Base-by-base conservation (phyloP, 108 stramenopile species). In the Skeletonema tropicum region DNA sequence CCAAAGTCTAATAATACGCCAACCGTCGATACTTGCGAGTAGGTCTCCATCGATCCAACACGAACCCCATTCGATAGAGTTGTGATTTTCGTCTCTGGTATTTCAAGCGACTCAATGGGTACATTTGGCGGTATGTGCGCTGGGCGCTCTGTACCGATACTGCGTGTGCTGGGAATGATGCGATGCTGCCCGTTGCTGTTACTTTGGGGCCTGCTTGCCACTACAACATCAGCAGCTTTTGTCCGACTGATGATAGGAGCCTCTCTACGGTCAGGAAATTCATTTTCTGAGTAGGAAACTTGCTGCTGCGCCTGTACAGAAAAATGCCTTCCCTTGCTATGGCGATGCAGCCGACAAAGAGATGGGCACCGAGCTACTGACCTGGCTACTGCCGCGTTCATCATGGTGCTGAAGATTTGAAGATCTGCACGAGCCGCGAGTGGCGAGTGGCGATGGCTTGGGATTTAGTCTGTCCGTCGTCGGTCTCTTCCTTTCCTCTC, bases 41-140 rank as follows among this genome's bases (percentile, higher is more conserved):
- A 93, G 9, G 80, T 94, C 68, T 96, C 96, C 65, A 94, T 88
- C 15, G 94, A 94, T 14, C 91, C 96, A 33, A 98, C 94, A 5
- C 93, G 83, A 1, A 98, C 85, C 12, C 97, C 97, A 68, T 94
- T 96, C 31, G 85, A 80, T 25, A 98, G 68, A 5, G 77, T 88
- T 17, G 97, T 95, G 17, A 95, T 71, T 60, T 81, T 49, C 1
- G 92, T 93, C 52, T 82, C 82, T 0, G 97, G 97, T 19, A 70
- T 74, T 52, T 78, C 63, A 31, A 90, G 76, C 30, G 79, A 60
- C 6, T 61, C 71, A 4, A 68, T 70, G 1, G 87, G 79, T 11
- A 86, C 64, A 68, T 89, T 90, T 61, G 90, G 76, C 9, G 90
- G 91, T 55, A 92, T 79, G 48, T 77, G 74, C 4, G 70, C 31